These are phyloP conservation scores for Parastagonospora avenae DNA, from an alignment of 2,329 filamentous ascomycete genomes.

Conservation along the genomic window DNA sequence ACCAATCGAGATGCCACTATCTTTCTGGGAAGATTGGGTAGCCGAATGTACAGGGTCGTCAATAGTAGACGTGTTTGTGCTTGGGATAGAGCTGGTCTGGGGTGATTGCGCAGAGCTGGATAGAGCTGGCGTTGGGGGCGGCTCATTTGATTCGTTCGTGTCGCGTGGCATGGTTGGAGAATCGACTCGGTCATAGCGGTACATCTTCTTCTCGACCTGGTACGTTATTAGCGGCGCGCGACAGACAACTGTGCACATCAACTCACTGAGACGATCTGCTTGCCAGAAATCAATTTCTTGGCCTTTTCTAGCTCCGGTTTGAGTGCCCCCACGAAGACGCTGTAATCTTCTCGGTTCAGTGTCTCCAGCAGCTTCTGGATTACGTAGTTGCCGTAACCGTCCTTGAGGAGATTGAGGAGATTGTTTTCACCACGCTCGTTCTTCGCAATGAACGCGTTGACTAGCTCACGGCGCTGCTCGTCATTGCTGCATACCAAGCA, in stretches of 20 bases:
- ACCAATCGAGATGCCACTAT: constrained; percentile 10
- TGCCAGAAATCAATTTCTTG: constrained; percentile 47
- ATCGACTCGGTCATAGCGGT: constrained; percentile 46
- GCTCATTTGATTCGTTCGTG: constrained; percentile 22
- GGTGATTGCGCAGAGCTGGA: constrained; percentile 73
- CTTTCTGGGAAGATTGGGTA: constrained; percentile 17
- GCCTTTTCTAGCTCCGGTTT: constrained; percentile 53
- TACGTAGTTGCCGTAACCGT: constrained; percentile 95
- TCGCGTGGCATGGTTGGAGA: constrained; percentile 31
- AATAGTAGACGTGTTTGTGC: constrained; percentile 63
- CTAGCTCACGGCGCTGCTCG: constrained; percentile 72
- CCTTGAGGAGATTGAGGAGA: constrained; percentile 80
- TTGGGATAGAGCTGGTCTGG: constrained; percentile 68
- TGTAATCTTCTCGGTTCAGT: constrained; percentile 48
- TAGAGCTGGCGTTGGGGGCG: constrained; percentile 65
- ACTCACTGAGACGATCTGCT: constrained; percentile 51
- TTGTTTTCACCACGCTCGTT: constrained; percentile 70
- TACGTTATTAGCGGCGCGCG: constrained; percentile 6
- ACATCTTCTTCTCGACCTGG: constrained; percentile 57
- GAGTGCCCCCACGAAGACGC: constrained; percentile 48
- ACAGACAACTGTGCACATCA: background rate
- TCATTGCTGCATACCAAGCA: constrained; percentile 76
- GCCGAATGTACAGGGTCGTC: constrained; percentile 48
- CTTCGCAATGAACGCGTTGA: constrained; percentile 52
- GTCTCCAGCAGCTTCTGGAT: constrained; percentile 80